Evolutionary conservation across 176 grass and related monocot species (phyloP).

Genomic region (Raddia guianensis): DNA sequence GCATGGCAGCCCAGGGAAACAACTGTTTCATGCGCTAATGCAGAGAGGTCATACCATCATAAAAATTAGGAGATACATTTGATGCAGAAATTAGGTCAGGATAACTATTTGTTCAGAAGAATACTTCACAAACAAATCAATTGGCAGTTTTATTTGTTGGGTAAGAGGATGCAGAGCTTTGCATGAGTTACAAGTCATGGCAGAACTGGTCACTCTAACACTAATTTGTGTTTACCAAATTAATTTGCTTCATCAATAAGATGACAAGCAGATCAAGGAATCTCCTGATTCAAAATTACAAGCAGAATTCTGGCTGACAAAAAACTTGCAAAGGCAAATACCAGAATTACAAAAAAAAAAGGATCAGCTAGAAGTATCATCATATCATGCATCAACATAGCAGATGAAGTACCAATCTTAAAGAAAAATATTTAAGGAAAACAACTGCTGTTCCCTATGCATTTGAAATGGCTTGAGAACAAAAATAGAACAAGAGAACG

Average conservation of each 20-base stretch:
- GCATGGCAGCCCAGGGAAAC: background rate
- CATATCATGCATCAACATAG: slow-evolving; percentile 14
- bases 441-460: background rate
- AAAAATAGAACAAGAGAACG: background rate
- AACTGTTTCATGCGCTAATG: background rate
- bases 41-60: background rate
- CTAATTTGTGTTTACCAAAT: background rate
- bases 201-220: background rate
- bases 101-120: background rate
- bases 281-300: background rate
- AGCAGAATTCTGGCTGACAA: background rate
- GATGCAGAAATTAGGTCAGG: background rate
- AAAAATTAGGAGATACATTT: background rate
- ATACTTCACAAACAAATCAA: background rate
- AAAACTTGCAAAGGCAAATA: background rate
- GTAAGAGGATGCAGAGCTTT: background rate
- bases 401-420: background rate
- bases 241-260: slow-evolving; percentile 11
- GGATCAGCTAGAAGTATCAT: slow-evolving; percentile 18
- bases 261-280: background rate
- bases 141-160: background rate
- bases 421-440: background rate
- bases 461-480: background rate
- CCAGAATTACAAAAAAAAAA: background rate
- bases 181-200: background rate